Evolutionary conservation across 805 yeast species (phyloP).

Genomic region (Candida odintsovae): DNA sequence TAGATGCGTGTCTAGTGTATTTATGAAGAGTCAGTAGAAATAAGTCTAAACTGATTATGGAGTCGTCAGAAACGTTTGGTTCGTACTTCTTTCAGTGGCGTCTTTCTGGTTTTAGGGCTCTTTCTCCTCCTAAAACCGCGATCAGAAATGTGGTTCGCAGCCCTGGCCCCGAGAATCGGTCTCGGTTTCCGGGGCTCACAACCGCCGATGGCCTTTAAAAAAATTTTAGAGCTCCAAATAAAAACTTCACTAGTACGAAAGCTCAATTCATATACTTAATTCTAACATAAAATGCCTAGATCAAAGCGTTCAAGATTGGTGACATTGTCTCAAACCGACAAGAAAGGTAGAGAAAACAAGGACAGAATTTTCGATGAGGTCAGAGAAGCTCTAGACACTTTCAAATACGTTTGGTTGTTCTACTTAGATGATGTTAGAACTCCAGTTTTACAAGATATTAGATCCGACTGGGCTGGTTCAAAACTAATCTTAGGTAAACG

Average conservation of each 20-base stretch:
- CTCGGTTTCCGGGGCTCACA: neutral
- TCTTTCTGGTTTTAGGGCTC: too few relatives aligned
- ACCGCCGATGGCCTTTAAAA: neutral
- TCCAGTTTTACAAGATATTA: conserved; percentile 87
- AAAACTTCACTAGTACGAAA: neutral
- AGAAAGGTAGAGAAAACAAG: conserved; percentile 91
- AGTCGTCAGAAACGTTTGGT: neutral
- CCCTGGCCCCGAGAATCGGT: neutral
- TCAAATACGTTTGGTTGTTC: conserved; percentile 78
- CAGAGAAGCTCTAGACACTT: conserved; percentile 72
- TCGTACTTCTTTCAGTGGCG: neutral
- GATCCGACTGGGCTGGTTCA: conserved; percentile 91
- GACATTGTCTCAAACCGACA: conserved; percentile 92
- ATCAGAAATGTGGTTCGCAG: neutral
- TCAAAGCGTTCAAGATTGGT: conserved; percentile 95
- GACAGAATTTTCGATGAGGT: conserved; percentile 88
- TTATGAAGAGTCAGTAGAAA: neutral
- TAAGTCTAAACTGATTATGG: neutral
- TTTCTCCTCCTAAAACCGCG: neutral
- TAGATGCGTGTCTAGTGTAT: neutral
- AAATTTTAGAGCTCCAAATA: neutral
- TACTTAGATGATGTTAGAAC: conserved; percentile 90
- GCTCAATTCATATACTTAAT: neutral
- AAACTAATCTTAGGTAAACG: conserved; percentile 87
- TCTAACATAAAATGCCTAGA: conserved; percentile 74